These are phyloP conservation scores for Russula virescens DNA, from an alignment of 768 basidiomycete species.

Conservation along the genomic window DNA sequence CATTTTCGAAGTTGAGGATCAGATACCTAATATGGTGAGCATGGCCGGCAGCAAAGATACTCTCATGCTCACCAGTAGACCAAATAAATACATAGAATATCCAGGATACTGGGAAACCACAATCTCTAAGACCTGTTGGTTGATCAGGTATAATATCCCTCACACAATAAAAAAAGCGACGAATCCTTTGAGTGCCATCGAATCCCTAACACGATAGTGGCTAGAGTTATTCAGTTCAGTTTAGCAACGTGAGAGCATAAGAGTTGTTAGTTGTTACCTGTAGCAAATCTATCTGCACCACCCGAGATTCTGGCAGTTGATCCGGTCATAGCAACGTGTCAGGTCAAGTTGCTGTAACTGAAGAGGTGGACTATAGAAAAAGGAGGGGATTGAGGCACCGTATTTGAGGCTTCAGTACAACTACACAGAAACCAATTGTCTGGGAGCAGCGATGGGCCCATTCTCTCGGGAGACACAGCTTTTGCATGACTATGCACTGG, in stretches of 20 bases:
- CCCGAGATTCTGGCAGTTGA: neutral
- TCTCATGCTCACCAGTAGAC: conserved; percentile 40
- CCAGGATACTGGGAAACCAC: conserved; percentile 32
- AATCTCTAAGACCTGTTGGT: neutral
- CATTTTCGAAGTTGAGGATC: conserved; percentile 40
- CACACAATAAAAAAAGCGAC: conserved; percentile 1
- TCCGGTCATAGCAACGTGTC: neutral
- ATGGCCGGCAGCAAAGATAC: neutral
- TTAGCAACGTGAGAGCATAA: neutral
- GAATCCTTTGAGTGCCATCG: neutral
- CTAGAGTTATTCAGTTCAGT: neutral
- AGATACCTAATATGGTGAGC: conserved; percentile 37
- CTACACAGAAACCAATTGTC: too few relatives aligned
- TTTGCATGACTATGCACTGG: too few relatives aligned
- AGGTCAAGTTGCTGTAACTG: too few relatives aligned
- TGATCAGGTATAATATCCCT: neutral
- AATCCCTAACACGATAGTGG: neutral
- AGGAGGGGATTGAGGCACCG: too few relatives aligned
- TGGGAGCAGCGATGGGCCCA: too few relatives aligned
- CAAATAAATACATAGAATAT: conserved; percentile 41
- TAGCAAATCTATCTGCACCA: neutral
- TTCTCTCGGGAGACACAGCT: too few relatives aligned
- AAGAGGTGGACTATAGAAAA: neutral
- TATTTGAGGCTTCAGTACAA: too few relatives aligned
- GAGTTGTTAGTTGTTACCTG: neutral